Evolutionary conservation across 371 early-diverging fungal species (phyloP).

Genomic region (Dichotomocladium elegans): DNA sequence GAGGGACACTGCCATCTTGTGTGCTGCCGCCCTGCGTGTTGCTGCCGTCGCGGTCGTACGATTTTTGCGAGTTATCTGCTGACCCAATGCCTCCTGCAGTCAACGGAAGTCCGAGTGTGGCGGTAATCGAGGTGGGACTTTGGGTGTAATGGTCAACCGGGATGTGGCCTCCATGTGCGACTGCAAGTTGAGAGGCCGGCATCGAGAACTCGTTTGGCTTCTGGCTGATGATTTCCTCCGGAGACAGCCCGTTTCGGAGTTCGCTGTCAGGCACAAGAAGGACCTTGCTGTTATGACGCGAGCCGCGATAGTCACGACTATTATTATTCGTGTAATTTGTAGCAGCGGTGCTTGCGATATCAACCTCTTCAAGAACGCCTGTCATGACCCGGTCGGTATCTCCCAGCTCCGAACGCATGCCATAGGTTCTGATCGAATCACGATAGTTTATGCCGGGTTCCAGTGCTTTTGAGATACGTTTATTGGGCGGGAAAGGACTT

Average conservation of each 20-base stretch:
- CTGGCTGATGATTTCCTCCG: slow-evolving; percentile 31
- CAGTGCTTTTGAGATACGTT: slow-evolving; percentile 11
- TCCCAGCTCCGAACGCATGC: slow-evolving; percentile 22
- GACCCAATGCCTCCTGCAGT: too few species aligned
- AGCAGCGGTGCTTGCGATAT: not conserved
- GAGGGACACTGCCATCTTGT: slow-evolving; percentile 14
- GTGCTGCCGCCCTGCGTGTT: slow-evolving; percentile 23
- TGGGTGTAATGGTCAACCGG: slow-evolving; percentile 17
- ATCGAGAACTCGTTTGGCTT: slow-evolving; percentile 43
- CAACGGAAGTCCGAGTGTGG: slow-evolving; percentile 13
- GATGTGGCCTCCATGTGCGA: slow-evolving; percentile 10
- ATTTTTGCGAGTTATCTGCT: too few species aligned
- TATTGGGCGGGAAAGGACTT: not conserved
- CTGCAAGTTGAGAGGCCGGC: slow-evolving; percentile 16
- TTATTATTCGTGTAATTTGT: slow-evolving; percentile 5
- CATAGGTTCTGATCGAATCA: slow-evolving; percentile 3
- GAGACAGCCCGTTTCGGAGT: slow-evolving; percentile 22
- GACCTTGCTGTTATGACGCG: slow-evolving; percentile 22
- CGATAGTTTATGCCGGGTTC: slow-evolving; percentile 3
- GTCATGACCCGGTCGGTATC: slow-evolving; percentile 28
- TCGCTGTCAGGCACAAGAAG: slow-evolving; percentile 3
- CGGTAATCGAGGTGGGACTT: not conserved
- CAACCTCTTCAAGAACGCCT: slow-evolving; percentile 20
- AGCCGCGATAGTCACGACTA: slow-evolving; percentile 10
- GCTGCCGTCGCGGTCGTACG: slow-evolving; percentile 29